A percentile compares a stretch with the other conserved stretches of the same genome.
phyloP scores from a whole-genome alignment of 768 basidiomycete genomes.

The Termitomyces sp. region DNA sequence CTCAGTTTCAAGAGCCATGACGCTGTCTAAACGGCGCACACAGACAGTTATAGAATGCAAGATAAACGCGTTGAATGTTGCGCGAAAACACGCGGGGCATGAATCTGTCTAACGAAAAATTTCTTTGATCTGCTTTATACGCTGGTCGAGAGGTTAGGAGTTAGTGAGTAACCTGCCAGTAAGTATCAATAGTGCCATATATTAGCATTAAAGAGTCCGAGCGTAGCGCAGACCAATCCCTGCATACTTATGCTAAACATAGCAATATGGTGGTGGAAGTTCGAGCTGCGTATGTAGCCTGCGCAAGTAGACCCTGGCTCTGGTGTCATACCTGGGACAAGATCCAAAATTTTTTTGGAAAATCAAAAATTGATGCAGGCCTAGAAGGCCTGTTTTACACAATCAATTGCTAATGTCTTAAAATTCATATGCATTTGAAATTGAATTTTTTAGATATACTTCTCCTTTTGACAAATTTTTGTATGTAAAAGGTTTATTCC shows the following conservation, averaged over 20 bases:
- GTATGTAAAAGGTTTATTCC: too few species aligned
- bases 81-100: background rate
- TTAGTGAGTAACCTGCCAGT: background rate
- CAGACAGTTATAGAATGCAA: too few species aligned
- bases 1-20: background rate
- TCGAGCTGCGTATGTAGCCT: background rate
- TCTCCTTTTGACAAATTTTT: too few species aligned
- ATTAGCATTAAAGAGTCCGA: background rate
- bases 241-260: background rate
- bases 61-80: background rate
- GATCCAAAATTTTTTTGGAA: too few species aligned
- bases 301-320: too few species aligned
- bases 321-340: too few species aligned
- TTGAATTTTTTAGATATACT: too few species aligned
- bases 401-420: too few species aligned
- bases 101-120: background rate
- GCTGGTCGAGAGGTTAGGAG: background rate
- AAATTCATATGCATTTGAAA: too few species aligned
- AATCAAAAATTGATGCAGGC: too few species aligned
- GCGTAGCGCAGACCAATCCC: background rate
- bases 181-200: background rate
- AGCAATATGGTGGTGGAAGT: background rate
- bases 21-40: background rate
- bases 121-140: background rate
- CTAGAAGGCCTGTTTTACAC: too few species aligned